Evolutionary conservation across 805 yeast species (phyloP).

Genomic region (Teunomyces lycoperdinae): DNA sequence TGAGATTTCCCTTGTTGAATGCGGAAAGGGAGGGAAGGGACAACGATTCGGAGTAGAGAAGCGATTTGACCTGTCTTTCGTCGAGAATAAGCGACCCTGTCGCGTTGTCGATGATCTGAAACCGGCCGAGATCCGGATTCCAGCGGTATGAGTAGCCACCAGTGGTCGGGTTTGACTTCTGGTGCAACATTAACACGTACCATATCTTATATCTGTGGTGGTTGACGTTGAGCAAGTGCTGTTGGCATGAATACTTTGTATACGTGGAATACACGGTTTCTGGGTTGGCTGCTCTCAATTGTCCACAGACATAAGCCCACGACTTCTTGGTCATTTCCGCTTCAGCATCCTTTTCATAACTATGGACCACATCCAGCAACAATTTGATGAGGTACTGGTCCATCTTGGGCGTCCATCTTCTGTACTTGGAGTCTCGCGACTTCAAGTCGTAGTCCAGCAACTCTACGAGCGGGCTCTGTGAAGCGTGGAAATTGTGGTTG

Average conservation of each 20-base stretch:
- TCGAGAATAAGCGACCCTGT: constrained; percentile 24
- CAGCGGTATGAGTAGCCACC: constrained; percentile 30
- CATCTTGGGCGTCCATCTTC: constrained; percentile 39
- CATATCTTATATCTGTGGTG: constrained; percentile 37
- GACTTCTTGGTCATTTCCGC: constrained; percentile 35
- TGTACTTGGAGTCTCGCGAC: constrained; percentile 34
- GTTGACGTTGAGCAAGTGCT: constrained; percentile 34
- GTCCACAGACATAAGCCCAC: constrained; percentile 37
- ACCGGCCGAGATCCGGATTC: constrained; percentile 34
- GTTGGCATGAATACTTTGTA: constrained; percentile 39
- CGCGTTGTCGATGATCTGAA: constrained; percentile 29
- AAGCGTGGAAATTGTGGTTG: constrained; percentile 8
- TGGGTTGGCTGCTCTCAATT: constrained; percentile 35
- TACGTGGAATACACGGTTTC: constrained; percentile 40
- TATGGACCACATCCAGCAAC: constrained; percentile 35
- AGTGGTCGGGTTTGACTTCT: constrained; percentile 16
- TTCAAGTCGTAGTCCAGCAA: constrained; percentile 31
- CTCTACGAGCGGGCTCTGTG: constrained; percentile 13
- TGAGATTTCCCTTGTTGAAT: constrained; percentile 32
- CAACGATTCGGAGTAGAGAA: constrained; percentile 29
- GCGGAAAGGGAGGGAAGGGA: constrained; percentile 27
- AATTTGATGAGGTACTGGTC: constrained; percentile 31
- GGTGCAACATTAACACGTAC: constrained; percentile 32
- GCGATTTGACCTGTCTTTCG: constrained; percentile 28
- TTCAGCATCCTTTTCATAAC: constrained; percentile 27